Conservation (phyloP, 2,329 filamentous ascomycete species). For the Pseudogymnoascus sp. region DNA sequence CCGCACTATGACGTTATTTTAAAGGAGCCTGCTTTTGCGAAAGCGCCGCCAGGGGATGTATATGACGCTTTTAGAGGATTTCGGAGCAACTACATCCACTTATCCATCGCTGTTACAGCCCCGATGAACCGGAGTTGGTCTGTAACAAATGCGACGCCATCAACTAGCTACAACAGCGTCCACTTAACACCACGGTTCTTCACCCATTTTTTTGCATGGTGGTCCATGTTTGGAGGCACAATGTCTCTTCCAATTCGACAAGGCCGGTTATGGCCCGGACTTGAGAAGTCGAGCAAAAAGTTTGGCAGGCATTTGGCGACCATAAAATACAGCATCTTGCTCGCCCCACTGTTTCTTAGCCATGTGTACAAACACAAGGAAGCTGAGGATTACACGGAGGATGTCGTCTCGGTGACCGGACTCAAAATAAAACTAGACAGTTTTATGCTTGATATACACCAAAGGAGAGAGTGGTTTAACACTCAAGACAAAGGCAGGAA, state of each 20-base stretch:
- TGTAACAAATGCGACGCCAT: constrained; percentile 64
- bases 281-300: constrained; percentile 97
- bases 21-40: constrained; percentile 70
- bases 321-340: constrained; percentile 90
- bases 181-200: constrained; percentile 94
- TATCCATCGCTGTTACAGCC: constrained; percentile 85
- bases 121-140: constrained; percentile 84
- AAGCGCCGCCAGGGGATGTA: constrained; percentile 43
- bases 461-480: constrained; percentile 85
- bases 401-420: constrained; percentile 83
- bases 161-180: constrained; percentile 90
- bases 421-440: constrained; percentile 92
- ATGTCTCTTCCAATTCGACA: constrained; percentile 94
- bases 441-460: constrained; percentile 94
- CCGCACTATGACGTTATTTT: constrained; percentile 89
- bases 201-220: constrained; percentile 97
- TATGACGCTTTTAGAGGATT: constrained; percentile 98
- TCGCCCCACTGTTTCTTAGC: constrained; percentile 88
- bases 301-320: constrained; percentile 96
- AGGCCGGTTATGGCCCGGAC: constrained; percentile 80
- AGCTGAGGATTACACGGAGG: constrained; percentile 71
- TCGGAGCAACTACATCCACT: constrained; percentile 90
- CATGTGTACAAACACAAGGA: constrained; percentile 99
- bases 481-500: constrained; percentile 70
- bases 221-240: constrained; percentile 89